phyloP scores from a whole-genome alignment of 768 basidiomycete species.

The Agrocybe chaxingu region DNA sequence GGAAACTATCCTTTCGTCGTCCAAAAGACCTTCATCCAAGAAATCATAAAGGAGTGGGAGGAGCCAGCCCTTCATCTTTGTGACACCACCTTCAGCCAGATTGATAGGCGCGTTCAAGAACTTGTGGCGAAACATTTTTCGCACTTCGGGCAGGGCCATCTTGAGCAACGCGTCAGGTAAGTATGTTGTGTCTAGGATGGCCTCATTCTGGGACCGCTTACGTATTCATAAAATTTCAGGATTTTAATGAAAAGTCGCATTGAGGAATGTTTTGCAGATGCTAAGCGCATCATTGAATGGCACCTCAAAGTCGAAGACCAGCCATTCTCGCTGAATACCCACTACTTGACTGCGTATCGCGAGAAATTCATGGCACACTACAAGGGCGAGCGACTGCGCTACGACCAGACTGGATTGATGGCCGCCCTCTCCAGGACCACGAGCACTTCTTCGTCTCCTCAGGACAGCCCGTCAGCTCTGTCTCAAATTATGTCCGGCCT shows the following conservation, averaged over 20 bases:
- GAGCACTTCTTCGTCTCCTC: neutral
- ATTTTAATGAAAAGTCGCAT: conserved; percentile 45
- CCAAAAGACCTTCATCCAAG: conserved; percentile 43
- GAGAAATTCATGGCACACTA: conserved; percentile 43
- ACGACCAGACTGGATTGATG: conserved; percentile 22
- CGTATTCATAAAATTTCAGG: conserved; percentile 5
- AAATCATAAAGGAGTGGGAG: conserved; percentile 46
- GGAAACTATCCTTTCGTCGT: conserved; percentile 65
- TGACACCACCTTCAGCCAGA: conserved; percentile 25
- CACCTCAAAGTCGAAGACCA: conserved; percentile 43
- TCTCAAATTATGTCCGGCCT: conserved; percentile 32
- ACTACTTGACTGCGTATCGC: conserved; percentile 45
- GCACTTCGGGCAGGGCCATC: conserved; percentile 7
- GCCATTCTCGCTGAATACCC: conserved; percentile 51
- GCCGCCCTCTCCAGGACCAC: conserved; percentile 16
- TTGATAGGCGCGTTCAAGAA: no score
- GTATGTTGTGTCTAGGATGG: neutral
- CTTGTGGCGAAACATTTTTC: no score
- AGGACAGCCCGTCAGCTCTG: conserved; percentile 19
- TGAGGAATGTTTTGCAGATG: conserved; percentile 33
- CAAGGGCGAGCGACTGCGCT: conserved; percentile 34
- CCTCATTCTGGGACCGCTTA: neutral
- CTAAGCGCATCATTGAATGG: conserved; percentile 44
- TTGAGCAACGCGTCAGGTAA: conserved; percentile 46
- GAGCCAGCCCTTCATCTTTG: conserved; percentile 47